phyloP scores from a whole-genome alignment of 306 rosid species.

The Castanea crenata region DNA sequence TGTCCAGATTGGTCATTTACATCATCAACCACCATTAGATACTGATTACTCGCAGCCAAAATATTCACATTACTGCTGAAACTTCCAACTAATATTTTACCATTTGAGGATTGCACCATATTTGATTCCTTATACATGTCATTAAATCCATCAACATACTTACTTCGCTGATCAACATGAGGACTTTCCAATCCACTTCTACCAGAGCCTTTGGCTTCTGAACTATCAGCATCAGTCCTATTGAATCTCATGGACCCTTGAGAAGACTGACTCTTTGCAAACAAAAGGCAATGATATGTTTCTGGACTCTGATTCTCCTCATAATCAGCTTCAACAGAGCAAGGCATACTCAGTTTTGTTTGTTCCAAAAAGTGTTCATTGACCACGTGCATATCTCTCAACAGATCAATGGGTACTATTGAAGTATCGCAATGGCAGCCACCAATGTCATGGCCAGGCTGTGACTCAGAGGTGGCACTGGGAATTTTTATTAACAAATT shows the following conservation, averaged over 20 bases:
- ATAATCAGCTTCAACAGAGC: background rate
- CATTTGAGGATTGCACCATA: constrained; percentile 8
- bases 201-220: background rate
- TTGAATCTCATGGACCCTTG: background rate
- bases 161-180: background rate
- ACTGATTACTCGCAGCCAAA: constrained; percentile 15
- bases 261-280: constrained; percentile 8
- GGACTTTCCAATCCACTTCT: background rate
- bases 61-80: constrained; percentile 8
- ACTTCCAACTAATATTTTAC: constrained; percentile 12
- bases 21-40: constrained; percentile 16
- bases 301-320: constrained; percentile 1
- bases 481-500: constrained; percentile 7
- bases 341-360: background rate
- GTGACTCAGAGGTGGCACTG: background rate
- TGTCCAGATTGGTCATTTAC: constrained; percentile 23
- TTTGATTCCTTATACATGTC: background rate
- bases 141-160: constrained; percentile 1
- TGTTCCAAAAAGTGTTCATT: background rate
- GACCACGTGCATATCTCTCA: background rate
- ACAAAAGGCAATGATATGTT: background rate
- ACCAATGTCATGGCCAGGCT: constrained; percentile 9
- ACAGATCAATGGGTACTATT: background rate
- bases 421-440: background rate
- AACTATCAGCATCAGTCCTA: background rate